A percentile compares a stretch with the other conserved stretches of the same genome.
phyloP scores from a whole-genome alignment of 1,284 basidiomycete species.

The Fereydounia khargensis region DNA sequence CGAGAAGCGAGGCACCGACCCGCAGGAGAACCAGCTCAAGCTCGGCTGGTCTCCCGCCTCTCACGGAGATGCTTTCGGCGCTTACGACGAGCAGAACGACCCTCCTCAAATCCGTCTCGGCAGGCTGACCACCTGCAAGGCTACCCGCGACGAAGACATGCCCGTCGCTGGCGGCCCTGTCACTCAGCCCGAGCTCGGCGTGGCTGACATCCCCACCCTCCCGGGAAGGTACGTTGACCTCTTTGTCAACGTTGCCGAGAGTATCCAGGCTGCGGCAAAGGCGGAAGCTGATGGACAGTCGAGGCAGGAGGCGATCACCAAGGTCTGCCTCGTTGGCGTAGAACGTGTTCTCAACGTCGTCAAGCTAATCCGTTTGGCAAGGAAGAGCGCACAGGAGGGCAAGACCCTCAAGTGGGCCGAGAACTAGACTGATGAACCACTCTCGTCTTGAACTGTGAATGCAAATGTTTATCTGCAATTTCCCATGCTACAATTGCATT shows the following conservation, averaged over 20 bases:
- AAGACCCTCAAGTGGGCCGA: conserved; percentile 30
- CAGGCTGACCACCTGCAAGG: conserved; percentile 36
- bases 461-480: no score
- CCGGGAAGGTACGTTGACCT: conserved; percentile 50
- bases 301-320: conserved; percentile 12
- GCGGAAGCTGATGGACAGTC: conserved; percentile 14
- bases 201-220: conserved; percentile 44
- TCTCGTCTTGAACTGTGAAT: no score
- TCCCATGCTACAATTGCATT: no score
- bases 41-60: conserved; percentile 40
- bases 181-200: conserved; percentile 39
- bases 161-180: conserved; percentile 11
- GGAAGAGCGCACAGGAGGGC: conserved; percentile 36
- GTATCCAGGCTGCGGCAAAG: conserved; percentile 32
- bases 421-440: not conserved
- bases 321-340: conserved; percentile 24
- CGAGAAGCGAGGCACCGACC: conserved; percentile 50
- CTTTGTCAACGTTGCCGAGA: conserved; percentile 44
- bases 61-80: conserved; percentile 47
- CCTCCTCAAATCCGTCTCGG: conserved; percentile 36
- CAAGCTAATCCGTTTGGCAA: conserved; percentile 40
- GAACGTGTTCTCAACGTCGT: conserved; percentile 35
- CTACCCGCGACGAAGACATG: conserved; percentile 12
- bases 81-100: conserved; percentile 33
- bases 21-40: conserved; percentile 55